These are phyloP conservation scores for Neostapfia colusana DNA, from an alignment of 176 grass and related monocot genomes.

Conservation along the genomic window DNA sequence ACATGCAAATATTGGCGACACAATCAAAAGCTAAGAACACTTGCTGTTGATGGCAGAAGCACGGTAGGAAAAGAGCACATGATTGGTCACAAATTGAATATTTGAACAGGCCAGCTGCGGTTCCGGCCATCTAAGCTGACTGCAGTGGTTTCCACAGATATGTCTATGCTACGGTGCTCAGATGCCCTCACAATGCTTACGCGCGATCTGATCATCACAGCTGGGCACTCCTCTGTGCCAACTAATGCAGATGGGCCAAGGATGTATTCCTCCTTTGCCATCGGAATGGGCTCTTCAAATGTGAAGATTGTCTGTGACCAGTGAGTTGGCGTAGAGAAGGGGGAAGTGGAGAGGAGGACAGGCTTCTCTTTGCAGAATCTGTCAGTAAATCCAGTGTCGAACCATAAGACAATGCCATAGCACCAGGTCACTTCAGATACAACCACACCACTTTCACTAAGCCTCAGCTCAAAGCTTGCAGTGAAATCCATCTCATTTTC, in stretches of 20 bases:
- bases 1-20: background rate
- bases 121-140: slow-evolving; percentile 54
- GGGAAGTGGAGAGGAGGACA: slow-evolving; percentile 73
- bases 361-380: slow-evolving; percentile 91
- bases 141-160: slow-evolving; percentile 65
- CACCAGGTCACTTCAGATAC: slow-evolving; percentile 46
- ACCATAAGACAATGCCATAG: slow-evolving; percentile 90
- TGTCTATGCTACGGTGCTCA: slow-evolving; percentile 69
- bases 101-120: slow-evolving; percentile 69
- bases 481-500: slow-evolving; percentile 91
- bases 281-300: slow-evolving; percentile 72
- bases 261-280: slow-evolving; percentile 34
- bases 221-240: slow-evolving; percentile 64
- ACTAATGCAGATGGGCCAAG: slow-evolving; percentile 32
- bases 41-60: background rate
- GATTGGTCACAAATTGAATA: slow-evolving; percentile 68
- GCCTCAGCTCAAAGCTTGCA: slow-evolving; percentile 65
- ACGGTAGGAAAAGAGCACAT: background rate
- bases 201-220: slow-evolving; percentile 45
- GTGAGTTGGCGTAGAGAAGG: slow-evolving; percentile 73
- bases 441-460: slow-evolving; percentile 25
- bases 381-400: slow-evolving; percentile 69
- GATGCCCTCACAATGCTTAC: slow-evolving; percentile 84
- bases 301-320: slow-evolving; percentile 89
- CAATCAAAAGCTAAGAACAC: background rate